Conservation (phyloP, 371 early-diverging fungal species). For the Mucor saturninus region DNA sequence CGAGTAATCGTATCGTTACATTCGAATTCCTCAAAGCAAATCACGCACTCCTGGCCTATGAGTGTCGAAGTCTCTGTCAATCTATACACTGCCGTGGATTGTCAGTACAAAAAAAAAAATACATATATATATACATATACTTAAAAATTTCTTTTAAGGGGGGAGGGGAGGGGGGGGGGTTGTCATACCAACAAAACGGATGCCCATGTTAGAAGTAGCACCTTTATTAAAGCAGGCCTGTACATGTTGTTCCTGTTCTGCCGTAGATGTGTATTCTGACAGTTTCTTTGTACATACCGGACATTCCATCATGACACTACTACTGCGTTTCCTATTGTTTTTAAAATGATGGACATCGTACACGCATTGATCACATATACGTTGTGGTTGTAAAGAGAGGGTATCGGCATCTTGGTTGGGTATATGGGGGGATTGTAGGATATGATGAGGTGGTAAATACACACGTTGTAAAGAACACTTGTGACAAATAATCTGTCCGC, state of each 20-base stretch:
- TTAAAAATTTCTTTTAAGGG: no score
- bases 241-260: constrained; percentile 81
- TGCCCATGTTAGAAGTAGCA: constrained; percentile 43
- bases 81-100: constrained; percentile 51
- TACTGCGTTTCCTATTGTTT: constrained; percentile 1
- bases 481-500: constrained; percentile 34
- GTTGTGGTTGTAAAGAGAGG: constrained; percentile 11
- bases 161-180: no score
- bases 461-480: constrained; percentile 14
- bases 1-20: constrained; percentile 76
- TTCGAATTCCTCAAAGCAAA: constrained; percentile 90
- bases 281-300: constrained; percentile 74
- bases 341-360: neutral
- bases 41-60: constrained; percentile 83
- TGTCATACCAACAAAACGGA: constrained; percentile 70
- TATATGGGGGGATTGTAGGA: constrained; percentile 9
- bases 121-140: no score
- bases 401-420: neutral
- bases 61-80: constrained; percentile 61
- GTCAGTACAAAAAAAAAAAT: neutral
- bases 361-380: constrained; percentile 25
- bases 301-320: constrained; percentile 67
- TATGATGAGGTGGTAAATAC: constrained; percentile 5
- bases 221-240: constrained; percentile 69
- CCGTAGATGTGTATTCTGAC: constrained; percentile 43